Evolutionary conservation across 2,329 filamentous ascomycete genomes (phyloP).

Genomic region (Lachnum nothofagi): DNA sequence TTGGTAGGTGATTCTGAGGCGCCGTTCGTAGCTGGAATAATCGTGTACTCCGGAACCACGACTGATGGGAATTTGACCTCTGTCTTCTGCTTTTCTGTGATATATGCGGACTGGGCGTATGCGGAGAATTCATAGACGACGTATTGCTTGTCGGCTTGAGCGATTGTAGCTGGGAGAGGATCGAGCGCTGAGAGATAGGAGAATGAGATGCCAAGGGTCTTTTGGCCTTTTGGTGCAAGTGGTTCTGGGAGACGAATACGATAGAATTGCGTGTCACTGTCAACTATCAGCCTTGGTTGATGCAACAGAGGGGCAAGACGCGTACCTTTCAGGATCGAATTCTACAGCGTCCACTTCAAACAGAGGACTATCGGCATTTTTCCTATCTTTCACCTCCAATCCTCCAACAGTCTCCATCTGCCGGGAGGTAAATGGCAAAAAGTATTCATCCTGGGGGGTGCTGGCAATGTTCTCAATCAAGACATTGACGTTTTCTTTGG

Average conservation of each 20-base stretch:
- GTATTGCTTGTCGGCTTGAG: conserved; percentile 82
- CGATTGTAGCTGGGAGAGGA: conserved; percentile 75
- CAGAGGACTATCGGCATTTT: conserved; percentile 60
- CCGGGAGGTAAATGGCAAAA: conserved; percentile 74
- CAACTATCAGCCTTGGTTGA: background rate
- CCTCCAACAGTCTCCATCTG: conserved; percentile 74
- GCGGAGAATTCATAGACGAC: conserved; percentile 81
- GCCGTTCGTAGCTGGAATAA: conserved; percentile 57
- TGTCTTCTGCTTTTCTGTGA: conserved; percentile 89
- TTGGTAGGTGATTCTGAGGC: conserved; percentile 63
- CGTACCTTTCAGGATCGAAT: conserved; percentile 53
- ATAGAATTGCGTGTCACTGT: conserved; percentile 74
- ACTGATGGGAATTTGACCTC: conserved; percentile 82
- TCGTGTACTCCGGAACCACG: conserved; percentile 81
- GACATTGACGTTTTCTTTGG: conserved; percentile 88
- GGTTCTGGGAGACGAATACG: conserved; percentile 72
- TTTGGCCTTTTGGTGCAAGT: conserved; percentile 69
- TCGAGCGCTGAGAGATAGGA: conserved; percentile 71
- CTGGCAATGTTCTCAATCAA: conserved; percentile 81
- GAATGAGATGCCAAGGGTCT: conserved; percentile 84
- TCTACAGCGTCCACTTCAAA: conserved; percentile 68
- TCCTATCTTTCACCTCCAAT: conserved; percentile 89
- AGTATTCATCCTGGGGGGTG: conserved; percentile 82
- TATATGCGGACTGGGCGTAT: conserved; percentile 78
- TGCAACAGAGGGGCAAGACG: background rate